Evolutionary conservation across 768 basidiomycete species (phyloP), one percentile per base, ranked within the genome.

Genomic region (Harrya chromipes): DNA sequence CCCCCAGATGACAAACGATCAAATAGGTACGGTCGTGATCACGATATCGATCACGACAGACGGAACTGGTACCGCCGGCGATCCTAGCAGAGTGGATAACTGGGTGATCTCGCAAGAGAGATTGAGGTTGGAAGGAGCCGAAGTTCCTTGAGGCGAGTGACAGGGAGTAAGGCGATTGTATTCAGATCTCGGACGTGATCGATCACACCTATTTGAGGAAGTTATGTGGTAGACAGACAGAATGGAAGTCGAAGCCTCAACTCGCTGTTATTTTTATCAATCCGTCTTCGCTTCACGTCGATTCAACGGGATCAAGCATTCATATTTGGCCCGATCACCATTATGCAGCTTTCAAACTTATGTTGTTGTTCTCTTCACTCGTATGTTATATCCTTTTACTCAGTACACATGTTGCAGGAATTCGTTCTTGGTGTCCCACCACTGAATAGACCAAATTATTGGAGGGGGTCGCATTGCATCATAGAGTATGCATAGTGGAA

Each of bases 1-100:
- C 31, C 27, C 24, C 1, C 53, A 4, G 65, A 67, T 17, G 50
- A 64, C 13, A 49, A 60, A 31, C 55, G 60, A 24, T 38, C 54
- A 16, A 46, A 31, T 2, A 41, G 39, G 39, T 20, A 49, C 19
- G 60, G 54, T 37, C 47, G 44, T n/a, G 37, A 46, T 19, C 42
- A 48, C 11, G 55, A 57, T 43, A 36, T 6, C 10, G 41, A 53
- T 39, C 42, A 41, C 23, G 33, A 49, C 24, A 56, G 34, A 35
- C 56, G 52, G 33, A 40, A 16, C 29, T 19, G 53, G 63, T 40
- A 6, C 19, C 43, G 17, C 13, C 6, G 36, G 31, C 46, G 59
- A 57, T 17, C 44, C 9, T 53, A 43, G 4, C 10, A 1, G 4
- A 26, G 6, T 7, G 26, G 26, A 26, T 26, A 26, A 26, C 26